Base-by-base conservation (phyloP, 108 stramenopile genomes). In the Conticribra guillardii region DNA sequence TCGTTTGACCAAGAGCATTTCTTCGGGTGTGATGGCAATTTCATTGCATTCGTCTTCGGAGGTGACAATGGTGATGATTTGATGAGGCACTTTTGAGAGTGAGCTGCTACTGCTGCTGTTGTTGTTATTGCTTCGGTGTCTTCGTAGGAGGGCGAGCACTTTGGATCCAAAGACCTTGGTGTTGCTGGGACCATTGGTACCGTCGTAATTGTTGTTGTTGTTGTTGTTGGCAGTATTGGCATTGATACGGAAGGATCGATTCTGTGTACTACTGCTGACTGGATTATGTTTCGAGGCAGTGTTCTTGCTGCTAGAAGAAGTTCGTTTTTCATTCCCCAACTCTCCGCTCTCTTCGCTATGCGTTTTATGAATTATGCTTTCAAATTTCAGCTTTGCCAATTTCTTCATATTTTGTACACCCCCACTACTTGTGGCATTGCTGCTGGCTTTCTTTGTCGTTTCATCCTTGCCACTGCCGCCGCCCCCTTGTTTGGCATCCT, bases 31-130 rank as follows among this genome's bases (percentile, higher is more conserved):
- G 31, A 65, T 53, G 19, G 22, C 8, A 4, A 29, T 49, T 22
- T 65, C 64, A 3, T 48, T 48, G 22, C 51, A 49, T 53, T 65
- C 64, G 21, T 48, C 49, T 2, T 48, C 1, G 32, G 51, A 45
- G 52, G 64, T 33, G 24, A 49, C 51, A 4, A 65, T 53, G 23
- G 64, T 37, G 18, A 65, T 65, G 23, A 37, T 34, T 65, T 65
- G 64, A 16, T 37, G 64, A 1, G 60, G 60, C 1, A 41, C 37
- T 11, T 41, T 41, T n/a, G 4, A 0, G 37, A 44, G 37, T n/a
- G 3, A 22, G 27, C 52, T n/a, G 50, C 4, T 51, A 15, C 16
- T 51, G 50, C 22, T 64, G 45, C 44, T 3, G 50, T 51, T 22
- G 50, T 51, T n/a, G 50, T 22, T 9, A n/a, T 22, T 21, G 50